Evolutionary conservation across 2,329 filamentous ascomycete genomes (phyloP).

Genomic region (Penicillium occitanis): DNA sequence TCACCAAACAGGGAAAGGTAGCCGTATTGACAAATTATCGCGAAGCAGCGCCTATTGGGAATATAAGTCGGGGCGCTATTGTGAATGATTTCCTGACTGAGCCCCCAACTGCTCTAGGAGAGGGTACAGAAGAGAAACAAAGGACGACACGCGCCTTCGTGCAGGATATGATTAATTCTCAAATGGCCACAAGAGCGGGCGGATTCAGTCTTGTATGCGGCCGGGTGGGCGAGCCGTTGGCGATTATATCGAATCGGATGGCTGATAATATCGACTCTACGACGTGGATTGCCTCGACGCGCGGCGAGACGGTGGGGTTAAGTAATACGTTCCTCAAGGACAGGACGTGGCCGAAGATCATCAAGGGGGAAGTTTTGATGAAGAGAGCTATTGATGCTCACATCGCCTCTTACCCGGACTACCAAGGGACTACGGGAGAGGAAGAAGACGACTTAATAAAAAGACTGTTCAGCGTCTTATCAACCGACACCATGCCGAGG

Average conservation of each 20-base stretch:
- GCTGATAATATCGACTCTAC: conserved; percentile 50
- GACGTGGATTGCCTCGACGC: conserved; percentile 50
- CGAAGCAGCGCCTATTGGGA: conserved; percentile 52
- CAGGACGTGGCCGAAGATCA: conserved; percentile 61
- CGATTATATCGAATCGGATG: conserved; percentile 64
- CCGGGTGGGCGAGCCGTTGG: conserved; percentile 53
- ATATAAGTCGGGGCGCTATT: conserved; percentile 57
- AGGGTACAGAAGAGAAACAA: background rate
- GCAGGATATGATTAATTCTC: conserved; percentile 54
- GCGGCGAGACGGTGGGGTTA: conserved; percentile 57
- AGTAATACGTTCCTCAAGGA: conserved; percentile 63
- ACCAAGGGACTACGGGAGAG: conserved; percentile 29
- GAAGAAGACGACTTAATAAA: conserved; percentile 53
- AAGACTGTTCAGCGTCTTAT: conserved; percentile 54
- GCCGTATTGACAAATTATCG: conserved; percentile 66
- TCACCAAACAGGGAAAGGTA: conserved; percentile 60
- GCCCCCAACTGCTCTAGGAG: conserved; percentile 28
- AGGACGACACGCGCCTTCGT: conserved; percentile 52
- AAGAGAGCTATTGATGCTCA: conserved; percentile 51
- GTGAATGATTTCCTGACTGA: conserved; percentile 60
- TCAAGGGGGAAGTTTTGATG: conserved; percentile 57
- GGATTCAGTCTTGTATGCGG: conserved; percentile 65
- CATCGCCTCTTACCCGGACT: conserved; percentile 29
- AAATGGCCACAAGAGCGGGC: conserved; percentile 58
- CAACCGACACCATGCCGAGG: conserved; percentile 56